Evolutionary conservation across 2,329 filamentous ascomycete genomes (phyloP).

Genomic region (Alternaria triticina): DNA sequence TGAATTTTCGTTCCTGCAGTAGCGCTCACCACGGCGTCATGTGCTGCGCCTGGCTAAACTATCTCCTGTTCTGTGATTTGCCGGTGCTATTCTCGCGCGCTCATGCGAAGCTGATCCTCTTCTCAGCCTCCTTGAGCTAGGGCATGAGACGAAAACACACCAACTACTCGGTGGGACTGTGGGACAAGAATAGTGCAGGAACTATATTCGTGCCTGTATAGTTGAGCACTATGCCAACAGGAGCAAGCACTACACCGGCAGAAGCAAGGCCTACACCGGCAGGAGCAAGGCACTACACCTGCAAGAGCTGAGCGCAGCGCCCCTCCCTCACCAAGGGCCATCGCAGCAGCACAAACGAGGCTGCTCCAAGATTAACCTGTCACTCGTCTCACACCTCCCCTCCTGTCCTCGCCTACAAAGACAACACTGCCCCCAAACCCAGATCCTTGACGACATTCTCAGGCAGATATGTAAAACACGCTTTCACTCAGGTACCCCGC

Average conservation of each 20-base stretch:
- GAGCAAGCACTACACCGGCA: not conserved
- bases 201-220: not conserved
- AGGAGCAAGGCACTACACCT: not conserved
- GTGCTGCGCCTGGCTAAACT: conserved; percentile 4
- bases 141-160: not conserved
- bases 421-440: not conserved
- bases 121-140: not conserved
- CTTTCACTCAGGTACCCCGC: conserved; percentile 6
- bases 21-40: conserved; percentile 2
- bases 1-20: conserved; percentile 12
- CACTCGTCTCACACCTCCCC: not conserved
- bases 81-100: conserved; percentile 7
- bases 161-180: not conserved
- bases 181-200: not conserved
- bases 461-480: not conserved
- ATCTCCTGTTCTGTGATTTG: not conserved
- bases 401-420: not conserved
- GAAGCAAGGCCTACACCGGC: not conserved
- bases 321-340: not conserved
- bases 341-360: not conserved
- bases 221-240: not conserved
- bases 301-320: not conserved
- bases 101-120: conserved; percentile 3
- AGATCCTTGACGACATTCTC: not conserved
- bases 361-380: not conserved